A percentile compares a stretch with the other conserved stretches of the same genome.
Conservation (phyloP, 208 protist species). For the Tritrichomonas foetus region DNA sequence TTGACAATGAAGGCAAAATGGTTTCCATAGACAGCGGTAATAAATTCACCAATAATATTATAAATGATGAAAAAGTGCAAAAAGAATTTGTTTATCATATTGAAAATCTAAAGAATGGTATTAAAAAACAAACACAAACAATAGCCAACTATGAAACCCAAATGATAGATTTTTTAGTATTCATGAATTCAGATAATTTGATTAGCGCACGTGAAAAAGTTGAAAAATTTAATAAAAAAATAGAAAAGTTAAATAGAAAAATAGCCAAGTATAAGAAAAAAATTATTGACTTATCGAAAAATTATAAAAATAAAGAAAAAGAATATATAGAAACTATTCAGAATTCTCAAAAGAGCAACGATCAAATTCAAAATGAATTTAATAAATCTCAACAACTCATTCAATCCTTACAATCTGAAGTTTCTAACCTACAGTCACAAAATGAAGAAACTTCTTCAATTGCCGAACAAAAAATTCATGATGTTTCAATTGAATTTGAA, state of each 20-base stretch:
- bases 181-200: not conserved
- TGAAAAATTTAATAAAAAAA: not conserved
- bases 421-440: no score
- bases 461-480: not conserved
- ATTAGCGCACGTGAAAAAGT: not conserved
- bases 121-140: not conserved
- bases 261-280: not conserved
- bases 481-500: not conserved
- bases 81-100: not conserved
- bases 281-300: not conserved
- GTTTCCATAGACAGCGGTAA: no score
- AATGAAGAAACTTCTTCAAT: not conserved
- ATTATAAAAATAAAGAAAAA: not conserved
- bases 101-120: not conserved
- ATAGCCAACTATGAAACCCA: not conserved
- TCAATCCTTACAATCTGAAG: no score
- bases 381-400: no score
- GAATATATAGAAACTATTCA: not conserved
- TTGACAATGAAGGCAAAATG: no score
- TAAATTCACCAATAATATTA: not conserved
- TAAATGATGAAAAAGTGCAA: not conserved
- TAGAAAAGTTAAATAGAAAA: not conserved
- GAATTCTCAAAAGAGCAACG: not conserved
- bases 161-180: not conserved
- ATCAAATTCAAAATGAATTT: not conserved